These are phyloP conservation scores for Ramaria rubella DNA, from an alignment of 768 basidiomycete genomes.

Conservation along the genomic window DNA sequence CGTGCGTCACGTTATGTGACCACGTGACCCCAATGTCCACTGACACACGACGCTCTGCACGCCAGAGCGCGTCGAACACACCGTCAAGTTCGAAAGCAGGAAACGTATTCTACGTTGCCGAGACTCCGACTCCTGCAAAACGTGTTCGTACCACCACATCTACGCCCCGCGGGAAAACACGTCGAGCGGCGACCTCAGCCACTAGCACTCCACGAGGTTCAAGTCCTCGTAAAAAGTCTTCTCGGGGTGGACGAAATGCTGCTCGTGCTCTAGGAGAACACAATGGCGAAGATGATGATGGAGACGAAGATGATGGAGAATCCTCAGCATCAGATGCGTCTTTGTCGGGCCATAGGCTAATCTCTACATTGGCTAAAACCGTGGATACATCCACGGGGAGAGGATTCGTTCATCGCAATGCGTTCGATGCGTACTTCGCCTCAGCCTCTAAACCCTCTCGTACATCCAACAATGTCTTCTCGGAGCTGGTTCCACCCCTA, in stretches of 20 bases:
- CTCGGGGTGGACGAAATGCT: neutral
- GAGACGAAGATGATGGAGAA: slow-evolving; percentile 3
- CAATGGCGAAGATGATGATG: neutral
- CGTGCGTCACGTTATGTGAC: no score
- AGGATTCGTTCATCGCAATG: slow-evolving; percentile 44
- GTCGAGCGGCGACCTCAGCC: neutral
- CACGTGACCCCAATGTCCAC: no score
- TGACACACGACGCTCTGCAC: no score
- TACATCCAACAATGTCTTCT: slow-evolving; percentile 79
- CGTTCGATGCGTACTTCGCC: slow-evolving; percentile 84
- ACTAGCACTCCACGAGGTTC: neutral
- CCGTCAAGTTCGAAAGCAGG: neutral
- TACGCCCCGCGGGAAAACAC: neutral
- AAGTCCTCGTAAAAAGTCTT: neutral
- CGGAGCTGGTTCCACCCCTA: slow-evolving; percentile 63
- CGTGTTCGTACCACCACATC: slow-evolving; percentile 1
- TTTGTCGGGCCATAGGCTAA: neutral
- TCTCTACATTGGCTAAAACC: slow-evolving; percentile 3
- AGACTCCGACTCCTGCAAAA: neutral
- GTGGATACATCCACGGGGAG: neutral
- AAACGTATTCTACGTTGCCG: neutral
- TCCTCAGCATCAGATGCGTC: neutral
- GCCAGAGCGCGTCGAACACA: slow-evolving; percentile 5
- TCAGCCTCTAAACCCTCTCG: slow-evolving; percentile 53
- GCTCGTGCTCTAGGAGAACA: neutral